phyloP scores from a whole-genome alignment of 176 grass and related monocot genomes.

The Leersia perrieri region DNA sequence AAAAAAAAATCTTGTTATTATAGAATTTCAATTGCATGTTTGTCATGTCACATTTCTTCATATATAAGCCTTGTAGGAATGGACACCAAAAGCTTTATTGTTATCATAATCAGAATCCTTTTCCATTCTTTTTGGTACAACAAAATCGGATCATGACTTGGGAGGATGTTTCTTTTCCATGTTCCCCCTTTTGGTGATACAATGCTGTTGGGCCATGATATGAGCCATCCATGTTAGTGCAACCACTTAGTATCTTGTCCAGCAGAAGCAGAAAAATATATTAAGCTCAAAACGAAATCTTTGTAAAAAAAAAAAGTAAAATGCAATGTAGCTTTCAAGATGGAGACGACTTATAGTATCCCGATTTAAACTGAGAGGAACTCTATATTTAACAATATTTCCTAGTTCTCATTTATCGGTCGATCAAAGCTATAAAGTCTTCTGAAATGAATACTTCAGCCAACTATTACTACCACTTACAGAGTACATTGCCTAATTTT shows the following conservation, averaged over 20 bases:
- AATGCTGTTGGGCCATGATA: conserved; percentile 8
- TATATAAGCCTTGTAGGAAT: not conserved
- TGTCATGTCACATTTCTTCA: not conserved
- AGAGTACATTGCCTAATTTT: not conserved
- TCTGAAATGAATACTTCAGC: not conserved
- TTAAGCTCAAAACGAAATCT: not conserved
- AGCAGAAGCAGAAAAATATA: not conserved
- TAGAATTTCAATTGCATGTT: not conserved
- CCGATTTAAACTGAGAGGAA: not conserved
- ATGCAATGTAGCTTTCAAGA: not conserved
- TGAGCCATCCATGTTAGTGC: not conserved
- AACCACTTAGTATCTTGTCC: not conserved
- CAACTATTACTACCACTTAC: not conserved
- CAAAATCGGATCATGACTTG: not conserved
- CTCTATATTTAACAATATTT: not conserved
- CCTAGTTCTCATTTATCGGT: not conserved
- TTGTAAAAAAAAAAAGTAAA: too few relatives aligned
- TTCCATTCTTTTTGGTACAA: not conserved
- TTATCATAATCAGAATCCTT: not conserved
- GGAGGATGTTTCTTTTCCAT: conserved; percentile 1
- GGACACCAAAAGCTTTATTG: not conserved
- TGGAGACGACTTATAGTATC: not conserved
- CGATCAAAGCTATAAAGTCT: not conserved
- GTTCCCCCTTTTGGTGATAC: not conserved
- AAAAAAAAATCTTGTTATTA: not conserved